phyloP scores from a whole-genome alignment of 192 early-diverging fungal genomes.

The Pecoramyces ruminantium region DNA sequence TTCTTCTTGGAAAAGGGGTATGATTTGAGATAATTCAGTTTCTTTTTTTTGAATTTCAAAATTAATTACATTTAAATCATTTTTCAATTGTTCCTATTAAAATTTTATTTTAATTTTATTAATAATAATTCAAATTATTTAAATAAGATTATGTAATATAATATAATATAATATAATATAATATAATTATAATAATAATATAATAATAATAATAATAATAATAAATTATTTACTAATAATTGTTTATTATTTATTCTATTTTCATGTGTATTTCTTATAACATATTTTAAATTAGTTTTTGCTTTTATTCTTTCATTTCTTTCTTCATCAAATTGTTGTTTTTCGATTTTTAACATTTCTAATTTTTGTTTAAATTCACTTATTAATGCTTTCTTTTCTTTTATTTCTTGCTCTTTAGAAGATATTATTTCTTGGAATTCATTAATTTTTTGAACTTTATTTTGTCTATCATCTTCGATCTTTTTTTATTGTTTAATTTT shows the following conservation, averaged over 20 bases:
- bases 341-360: slow-evolving; percentile 48
- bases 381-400: slow-evolving; percentile 8
- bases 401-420: background rate
- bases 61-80: background rate
- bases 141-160: too few relatives aligned
- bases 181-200: too few relatives aligned
- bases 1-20: slow-evolving; percentile 46
- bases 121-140: too few relatives aligned
- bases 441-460: slow-evolving; percentile 3
- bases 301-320: slow-evolving; percentile 55
- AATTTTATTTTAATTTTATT: too few relatives aligned
- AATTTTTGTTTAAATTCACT: slow-evolving; percentile 41
- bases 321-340: slow-evolving; percentile 52
- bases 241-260: slow-evolving; percentile 4
- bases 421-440: slow-evolving; percentile 1
- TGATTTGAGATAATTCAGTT: slow-evolving; percentile 36
- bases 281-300: slow-evolving; percentile 59
- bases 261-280: slow-evolving; percentile 68
- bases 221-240: background rate
- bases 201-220: background rate
- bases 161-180: too few relatives aligned
- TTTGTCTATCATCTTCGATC: slow-evolving; percentile 15
- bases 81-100: background rate
- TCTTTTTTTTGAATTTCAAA: slow-evolving; percentile 24
- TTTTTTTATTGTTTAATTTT: slow-evolving; percentile 28